phyloP scores from a whole-genome alignment of 2,329 filamentous ascomycete species.

The Tolypocladium pustulatum region DNA sequence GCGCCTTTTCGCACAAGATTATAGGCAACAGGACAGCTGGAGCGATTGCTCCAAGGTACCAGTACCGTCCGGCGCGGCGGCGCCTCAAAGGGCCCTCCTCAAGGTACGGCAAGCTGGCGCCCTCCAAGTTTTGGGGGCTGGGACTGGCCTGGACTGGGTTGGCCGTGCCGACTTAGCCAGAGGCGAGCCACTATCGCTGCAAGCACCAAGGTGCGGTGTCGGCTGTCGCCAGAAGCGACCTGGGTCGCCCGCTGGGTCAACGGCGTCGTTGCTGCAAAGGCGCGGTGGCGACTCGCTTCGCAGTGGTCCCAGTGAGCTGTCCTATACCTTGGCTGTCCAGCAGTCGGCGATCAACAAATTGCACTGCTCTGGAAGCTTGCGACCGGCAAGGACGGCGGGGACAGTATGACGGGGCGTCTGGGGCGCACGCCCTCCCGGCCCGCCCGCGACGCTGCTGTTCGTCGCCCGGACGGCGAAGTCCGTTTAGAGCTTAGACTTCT shows the following conservation, averaged over 20 bases:
- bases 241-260: background rate
- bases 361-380: background rate
- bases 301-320: background rate
- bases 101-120: background rate
- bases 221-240: background rate
- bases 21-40: background rate
- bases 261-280: background rate
- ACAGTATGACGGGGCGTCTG: background rate
- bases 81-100: background rate
- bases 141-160: background rate
- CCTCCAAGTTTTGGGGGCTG: background rate
- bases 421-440: background rate
- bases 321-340: background rate
- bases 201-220: background rate
- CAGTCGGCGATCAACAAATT: background rate
- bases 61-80: background rate
- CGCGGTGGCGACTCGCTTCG: background rate
- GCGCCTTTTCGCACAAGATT: background rate
- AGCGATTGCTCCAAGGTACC: background rate
- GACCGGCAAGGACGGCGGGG: background rate
- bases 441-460: background rate
- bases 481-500: background rate
- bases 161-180: slow-evolving; percentile 11
- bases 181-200: slow-evolving; percentile 1
- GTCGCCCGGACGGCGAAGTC: background rate